phyloP scores from a whole-genome alignment of 345 rosid species.

The Clausena lansium region DNA sequence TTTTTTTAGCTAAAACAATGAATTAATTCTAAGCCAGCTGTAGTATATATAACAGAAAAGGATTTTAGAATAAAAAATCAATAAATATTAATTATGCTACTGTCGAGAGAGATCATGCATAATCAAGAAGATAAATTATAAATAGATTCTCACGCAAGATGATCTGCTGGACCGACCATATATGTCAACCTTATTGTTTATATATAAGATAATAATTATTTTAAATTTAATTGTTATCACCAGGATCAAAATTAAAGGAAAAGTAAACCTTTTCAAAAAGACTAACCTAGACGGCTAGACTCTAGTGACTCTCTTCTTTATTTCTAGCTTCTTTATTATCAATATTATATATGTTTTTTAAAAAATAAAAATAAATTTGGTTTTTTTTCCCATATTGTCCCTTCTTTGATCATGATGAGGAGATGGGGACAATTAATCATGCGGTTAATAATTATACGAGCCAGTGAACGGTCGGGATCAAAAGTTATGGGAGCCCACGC shows the following conservation, averaged over 20 bases:
- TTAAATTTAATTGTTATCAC: not conserved
- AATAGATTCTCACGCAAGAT: slow-evolving; percentile 30
- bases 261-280: slow-evolving; percentile 24
- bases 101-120: slow-evolving; percentile 11
- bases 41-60: not conserved
- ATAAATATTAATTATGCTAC: not conserved
- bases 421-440: not conserved
- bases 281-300: slow-evolving; percentile 17
- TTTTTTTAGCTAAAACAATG: not conserved
- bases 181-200: slow-evolving; percentile 6
- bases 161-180: slow-evolving; percentile 33
- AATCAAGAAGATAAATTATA: slow-evolving; percentile 15
- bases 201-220: not conserved
- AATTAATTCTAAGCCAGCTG: slow-evolving; percentile 14
- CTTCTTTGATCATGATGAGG: not conserved
- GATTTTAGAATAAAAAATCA: not conserved
- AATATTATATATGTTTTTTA: not conserved
- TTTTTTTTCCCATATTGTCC: not conserved
- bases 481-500: not conserved
- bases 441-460: not conserved
- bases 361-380: no score
- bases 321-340: not conserved
- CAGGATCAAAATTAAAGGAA: not conserved
- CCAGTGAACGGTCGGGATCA: not conserved
- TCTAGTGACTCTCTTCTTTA: not conserved